phyloP scores from a whole-genome alignment of 2,329 filamentous ascomycete species.

The Metarhizium brunneum region DNA sequence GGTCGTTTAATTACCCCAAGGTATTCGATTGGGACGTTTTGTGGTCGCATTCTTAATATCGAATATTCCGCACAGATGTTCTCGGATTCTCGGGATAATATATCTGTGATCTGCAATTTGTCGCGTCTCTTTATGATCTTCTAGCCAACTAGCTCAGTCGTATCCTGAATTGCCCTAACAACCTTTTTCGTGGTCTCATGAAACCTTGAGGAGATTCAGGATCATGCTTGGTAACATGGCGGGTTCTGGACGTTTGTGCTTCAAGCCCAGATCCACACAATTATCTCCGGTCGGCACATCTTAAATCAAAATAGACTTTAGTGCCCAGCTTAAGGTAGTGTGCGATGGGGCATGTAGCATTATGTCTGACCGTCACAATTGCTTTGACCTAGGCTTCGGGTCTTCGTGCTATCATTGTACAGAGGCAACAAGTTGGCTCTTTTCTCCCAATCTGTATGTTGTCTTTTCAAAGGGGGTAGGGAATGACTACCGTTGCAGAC shows the following conservation, averaged over 20 bases:
- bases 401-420: neutral
- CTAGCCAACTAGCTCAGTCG: too few relatives aligned
- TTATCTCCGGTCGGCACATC: neutral
- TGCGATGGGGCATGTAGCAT: neutral
- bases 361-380: neutral
- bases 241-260: neutral
- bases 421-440: too few relatives aligned
- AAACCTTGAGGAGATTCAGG: neutral
- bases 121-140: too few relatives aligned
- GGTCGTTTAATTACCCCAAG: neutral
- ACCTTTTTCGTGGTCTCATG: neutral
- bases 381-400: neutral
- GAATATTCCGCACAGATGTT: neutral
- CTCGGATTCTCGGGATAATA: too few relatives aligned
- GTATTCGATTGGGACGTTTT: neutral
- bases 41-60: neutral
- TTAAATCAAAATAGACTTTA: neutral
- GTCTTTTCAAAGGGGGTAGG: too few relatives aligned
- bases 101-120: too few relatives aligned
- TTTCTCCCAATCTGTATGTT: too few relatives aligned
- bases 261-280: neutral
- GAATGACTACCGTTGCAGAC: too few relatives aligned
- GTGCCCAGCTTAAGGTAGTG: neutral
- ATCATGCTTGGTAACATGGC: neutral
- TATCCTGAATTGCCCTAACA: neutral